Evolutionary conservation across 441 rosid genomes (phyloP).

Genomic region (Euphorbia schlechtendalii): DNA sequence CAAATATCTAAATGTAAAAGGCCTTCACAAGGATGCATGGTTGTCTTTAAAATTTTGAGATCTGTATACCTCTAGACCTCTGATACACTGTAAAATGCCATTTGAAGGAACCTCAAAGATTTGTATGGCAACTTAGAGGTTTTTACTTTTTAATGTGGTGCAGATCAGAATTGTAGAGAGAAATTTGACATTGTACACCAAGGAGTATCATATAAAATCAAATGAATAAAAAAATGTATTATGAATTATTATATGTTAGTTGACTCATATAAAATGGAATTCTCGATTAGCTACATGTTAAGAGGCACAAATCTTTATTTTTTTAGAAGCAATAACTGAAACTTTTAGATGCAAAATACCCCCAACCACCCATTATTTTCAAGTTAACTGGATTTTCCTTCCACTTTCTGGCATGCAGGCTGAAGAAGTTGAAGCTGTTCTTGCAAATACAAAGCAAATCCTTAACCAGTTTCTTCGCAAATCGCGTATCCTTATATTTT

Average conservation of each 20-base stretch:
- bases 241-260: too few species aligned
- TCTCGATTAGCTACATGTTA: not conserved
- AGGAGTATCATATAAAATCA: not conserved
- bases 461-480: slow-evolving; percentile 82
- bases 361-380: not conserved
- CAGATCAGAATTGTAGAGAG: not conserved
- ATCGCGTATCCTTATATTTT: slow-evolving; percentile 65
- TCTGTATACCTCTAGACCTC: not conserved
- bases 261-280: not conserved
- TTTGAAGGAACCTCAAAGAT: not conserved
- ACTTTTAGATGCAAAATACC: not conserved
- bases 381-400: slow-evolving; percentile 14
- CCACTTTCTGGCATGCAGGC: slow-evolving; percentile 34
- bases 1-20: not conserved
- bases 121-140: not conserved
- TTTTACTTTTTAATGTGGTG: not conserved
- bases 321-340: not conserved
- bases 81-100: not conserved
- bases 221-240: not conserved
- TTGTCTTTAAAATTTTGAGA: not conserved
- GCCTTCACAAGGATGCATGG: too few species aligned
- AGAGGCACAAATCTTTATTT: not conserved
- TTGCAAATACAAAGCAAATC: slow-evolving; percentile 93
- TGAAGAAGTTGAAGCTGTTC: slow-evolving; percentile 87
- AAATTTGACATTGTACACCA: not conserved